Evolutionary conservation across 306 rosid genomes (phyloP), one percentile per base, ranked within the genome.

Genomic region (Chamaecrista fasciculata): DNA sequence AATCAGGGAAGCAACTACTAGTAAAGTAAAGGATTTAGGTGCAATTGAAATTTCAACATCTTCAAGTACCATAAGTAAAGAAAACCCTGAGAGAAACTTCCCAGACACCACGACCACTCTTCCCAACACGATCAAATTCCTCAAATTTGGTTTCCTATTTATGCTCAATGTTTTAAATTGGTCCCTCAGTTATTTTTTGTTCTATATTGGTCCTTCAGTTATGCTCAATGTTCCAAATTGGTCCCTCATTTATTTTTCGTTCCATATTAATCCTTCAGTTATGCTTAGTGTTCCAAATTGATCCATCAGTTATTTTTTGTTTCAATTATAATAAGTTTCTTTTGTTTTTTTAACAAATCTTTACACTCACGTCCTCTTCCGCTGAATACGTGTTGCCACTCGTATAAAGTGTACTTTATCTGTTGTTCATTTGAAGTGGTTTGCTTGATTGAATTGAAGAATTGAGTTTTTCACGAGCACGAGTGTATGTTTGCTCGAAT

Each of bases 71-170:
- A 66, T 85, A 21, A 67, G 52, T 24, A 62, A 62, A 28, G 92
- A 78, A 72, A 83, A 76, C 26, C 74, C 91, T 7, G 82, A 20
- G 46, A 82, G 61, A 34, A 85, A 80, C 37, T 80, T 78, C 62
- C 67, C 70, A 43, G 52, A 58, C 33, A 50, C 76, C 37, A 8
- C 71, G 58, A 67, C 62, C 74, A 60, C 61, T 48, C 33, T 70
- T 62, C 78, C 89, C 28, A 77, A 75, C 47, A 84, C 86, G 74
- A 62, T 76, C 23, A 80, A 29, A 15, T 63, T 87, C 75, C 81
- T 87, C 19, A 87, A 88, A 61, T 76, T 85, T 79, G 96, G 96
- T 21, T 91, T n/a, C n/a, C n/a, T n/a, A n/a, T n/a, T n/a, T n/a
- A n/a, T n/a, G n/a, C n/a, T n/a, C n/a, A n/a, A n/a, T n/a, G n/a